These are phyloP conservation scores for Hymenochaete sp. DNA, from an alignment of 1,284 basidiomycete species.

Conservation along the genomic window DNA sequence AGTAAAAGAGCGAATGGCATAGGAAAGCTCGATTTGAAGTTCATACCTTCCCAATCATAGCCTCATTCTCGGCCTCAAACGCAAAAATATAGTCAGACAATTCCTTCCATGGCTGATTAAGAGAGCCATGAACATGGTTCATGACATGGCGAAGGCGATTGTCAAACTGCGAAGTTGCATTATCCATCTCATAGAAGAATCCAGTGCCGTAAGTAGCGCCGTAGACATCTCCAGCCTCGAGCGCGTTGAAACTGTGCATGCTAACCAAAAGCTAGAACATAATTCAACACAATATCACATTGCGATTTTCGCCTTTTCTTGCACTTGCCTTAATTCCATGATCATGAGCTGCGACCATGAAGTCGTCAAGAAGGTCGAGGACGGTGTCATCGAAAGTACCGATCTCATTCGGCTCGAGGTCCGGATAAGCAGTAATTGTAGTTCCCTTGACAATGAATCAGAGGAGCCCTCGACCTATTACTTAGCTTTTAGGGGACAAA, in stretches of 20 bases:
- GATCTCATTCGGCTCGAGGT: slow-evolving; percentile 29
- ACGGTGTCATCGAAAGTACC: slow-evolving; percentile 34
- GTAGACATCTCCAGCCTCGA: slow-evolving; percentile 26
- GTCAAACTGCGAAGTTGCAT: slow-evolving; percentile 24
- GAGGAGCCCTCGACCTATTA: no score
- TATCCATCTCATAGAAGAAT: slow-evolving; percentile 18
- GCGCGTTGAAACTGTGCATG: slow-evolving; percentile 30
- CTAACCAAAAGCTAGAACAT: slow-evolving; percentile 28
- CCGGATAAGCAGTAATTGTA: slow-evolving; percentile 24
- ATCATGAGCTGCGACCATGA: slow-evolving; percentile 31
- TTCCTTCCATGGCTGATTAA: slow-evolving; percentile 36
- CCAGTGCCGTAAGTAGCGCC: slow-evolving; percentile 22
- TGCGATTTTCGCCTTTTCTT: no score
- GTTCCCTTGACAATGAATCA: slow-evolving; percentile 17
- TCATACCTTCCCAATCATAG: slow-evolving; percentile 27
- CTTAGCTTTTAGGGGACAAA: neutral
- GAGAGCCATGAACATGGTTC: slow-evolving; percentile 31
- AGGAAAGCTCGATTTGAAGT: neutral
- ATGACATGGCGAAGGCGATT: slow-evolving; percentile 25
- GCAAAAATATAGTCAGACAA: slow-evolving; percentile 38
- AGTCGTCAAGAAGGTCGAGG: slow-evolving; percentile 30
- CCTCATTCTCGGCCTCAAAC: slow-evolving; percentile 38
- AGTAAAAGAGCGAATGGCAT: neutral
- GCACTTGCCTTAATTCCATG: slow-evolving; percentile 29
- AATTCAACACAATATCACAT: neutral